phyloP scores from a whole-genome alignment of 202 grass and related monocot species.

The Setaria viridis region DNA sequence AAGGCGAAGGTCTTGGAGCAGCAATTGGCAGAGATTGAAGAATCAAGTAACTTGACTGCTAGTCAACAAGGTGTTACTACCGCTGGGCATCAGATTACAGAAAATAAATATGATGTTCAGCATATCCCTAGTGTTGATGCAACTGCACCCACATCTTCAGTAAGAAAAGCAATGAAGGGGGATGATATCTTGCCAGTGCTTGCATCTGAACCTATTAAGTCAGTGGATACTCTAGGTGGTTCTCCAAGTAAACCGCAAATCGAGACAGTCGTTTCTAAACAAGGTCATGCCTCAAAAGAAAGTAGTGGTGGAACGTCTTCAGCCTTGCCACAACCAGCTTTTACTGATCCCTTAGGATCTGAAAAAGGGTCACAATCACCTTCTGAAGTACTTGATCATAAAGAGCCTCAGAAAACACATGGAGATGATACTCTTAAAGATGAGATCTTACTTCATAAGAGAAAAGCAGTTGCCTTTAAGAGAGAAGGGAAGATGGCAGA shows the following conservation, averaged over 20 bases:
- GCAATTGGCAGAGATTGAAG: slow-evolving; percentile 76
- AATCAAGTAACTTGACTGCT: slow-evolving; percentile 34
- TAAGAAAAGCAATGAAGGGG: slow-evolving; percentile 29
- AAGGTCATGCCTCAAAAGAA: background rate
- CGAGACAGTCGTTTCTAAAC: slow-evolving; percentile 28
- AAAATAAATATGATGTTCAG: slow-evolving; percentile 51
- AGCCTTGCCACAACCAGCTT: slow-evolving; percentile 8
- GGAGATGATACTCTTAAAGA: slow-evolving; percentile 62
- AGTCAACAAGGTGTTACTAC: slow-evolving; percentile 39
- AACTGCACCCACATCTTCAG: slow-evolving; percentile 15
- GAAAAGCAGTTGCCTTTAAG: slow-evolving; percentile 84
- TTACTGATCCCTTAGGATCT: slow-evolving; percentile 33
- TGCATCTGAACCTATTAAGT: slow-evolving; percentile 25
- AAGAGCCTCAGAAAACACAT: slow-evolving; percentile 42
- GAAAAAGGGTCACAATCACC: slow-evolving; percentile 37
- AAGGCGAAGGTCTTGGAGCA: slow-evolving; percentile 86
- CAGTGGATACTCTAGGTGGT: slow-evolving; percentile 28
- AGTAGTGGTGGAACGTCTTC: background rate
- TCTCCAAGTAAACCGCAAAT: slow-evolving; percentile 32
- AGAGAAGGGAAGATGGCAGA: slow-evolving; percentile 88
- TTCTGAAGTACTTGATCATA: slow-evolving; percentile 36
- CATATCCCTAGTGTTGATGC: slow-evolving; percentile 43
- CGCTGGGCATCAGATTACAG: slow-evolving; percentile 23
- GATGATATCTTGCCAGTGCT: slow-evolving; percentile 27
- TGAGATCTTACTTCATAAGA: slow-evolving; percentile 85